These are phyloP conservation scores for Kazachstania taianensis DNA, from an alignment of 805 yeast species.

Conservation along the genomic window DNA sequence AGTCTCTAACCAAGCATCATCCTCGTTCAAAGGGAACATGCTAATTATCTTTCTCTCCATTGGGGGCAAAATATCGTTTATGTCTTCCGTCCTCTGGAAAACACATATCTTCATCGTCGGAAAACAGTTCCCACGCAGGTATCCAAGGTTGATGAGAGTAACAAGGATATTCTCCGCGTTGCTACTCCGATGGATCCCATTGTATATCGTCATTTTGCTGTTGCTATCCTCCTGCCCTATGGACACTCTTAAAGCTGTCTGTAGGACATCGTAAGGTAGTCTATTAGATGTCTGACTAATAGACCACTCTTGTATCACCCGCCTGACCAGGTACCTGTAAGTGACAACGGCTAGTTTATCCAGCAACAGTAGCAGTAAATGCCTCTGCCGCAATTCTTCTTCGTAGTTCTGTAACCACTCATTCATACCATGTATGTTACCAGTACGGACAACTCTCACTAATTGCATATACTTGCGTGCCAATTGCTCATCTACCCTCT, in stretches of 20 bases:
- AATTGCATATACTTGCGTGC: slow-evolving; percentile 33
- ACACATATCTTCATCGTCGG: slow-evolving; percentile 24
- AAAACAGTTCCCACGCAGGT: slow-evolving; percentile 28
- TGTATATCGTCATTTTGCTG: slow-evolving; percentile 11
- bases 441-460: slow-evolving; percentile 31
- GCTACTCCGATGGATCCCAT: slow-evolving; percentile 14
- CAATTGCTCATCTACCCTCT: slow-evolving; percentile 17
- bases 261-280: slow-evolving; percentile 19
- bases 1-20: slow-evolving; percentile 25
- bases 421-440: slow-evolving; percentile 33
- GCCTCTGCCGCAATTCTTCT: slow-evolving; percentile 23
- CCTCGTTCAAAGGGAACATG: slow-evolving; percentile 22
- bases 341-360: slow-evolving; percentile 35
- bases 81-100: slow-evolving; percentile 19
- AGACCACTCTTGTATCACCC: slow-evolving; percentile 12
- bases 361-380: slow-evolving; percentile 30
- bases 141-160: slow-evolving; percentile 23
- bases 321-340: slow-evolving; percentile 31
- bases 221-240: slow-evolving; percentile 7
- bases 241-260: slow-evolving; percentile 13
- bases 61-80: slow-evolving; percentile 22
- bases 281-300: slow-evolving; percentile 17
- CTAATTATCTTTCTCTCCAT: slow-evolving; percentile 20
- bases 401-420: slow-evolving; percentile 27
- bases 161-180: slow-evolving; percentile 24